Base-by-base conservation (phyloP, 1,139 yeast genomes). In the Scheffersomyces cryptocercus region DNA sequence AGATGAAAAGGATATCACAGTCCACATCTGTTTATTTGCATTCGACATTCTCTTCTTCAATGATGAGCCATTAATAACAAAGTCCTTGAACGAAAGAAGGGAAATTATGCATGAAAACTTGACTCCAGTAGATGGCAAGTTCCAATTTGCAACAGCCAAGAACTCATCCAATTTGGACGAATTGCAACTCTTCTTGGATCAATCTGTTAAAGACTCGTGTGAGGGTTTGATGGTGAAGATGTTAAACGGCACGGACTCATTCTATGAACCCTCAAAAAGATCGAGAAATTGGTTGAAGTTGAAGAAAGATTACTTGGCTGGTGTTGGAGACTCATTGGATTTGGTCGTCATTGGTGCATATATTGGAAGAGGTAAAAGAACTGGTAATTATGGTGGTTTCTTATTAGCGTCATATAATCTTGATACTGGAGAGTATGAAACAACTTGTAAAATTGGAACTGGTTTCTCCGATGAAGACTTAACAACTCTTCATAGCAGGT, bases 151-250 rank as follows among this genome's bases (percentile, higher is more conserved):
- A 1, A 84, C 88, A 8, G 71, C 73, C 46, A 80, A 85, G 68
- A 83, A 88, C 52, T 79, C 96, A 0, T 76, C 85, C 9, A 84
- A 85, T 55, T 70, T 86, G 36, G 90, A 84, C 36, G 96, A 88
- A 50, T 80, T 93, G 38, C 97, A 93, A 62, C 64, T 64, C n/a
- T 93, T 91, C 57, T 71, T 93, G 50, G 98, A 93, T 59, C 89
- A 89, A 58, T 85, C 96, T 6, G 88, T 95, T 26, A 84, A 85
- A 55, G 95, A 88, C 57, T 75, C 91, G 15, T 95, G 99, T 62
- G 99, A 93, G 64, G 99, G 99, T 0, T 74, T 93, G 40, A 93
- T 93, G 99, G 93, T 93, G 38, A 93, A 93, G 61, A 83, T 89
- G 69, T 70, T 93, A 33, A 84, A 88, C 48, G 95, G 97, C 0